These are phyloP conservation scores for Gossypium lobatum DNA, from an alignment of 441 rosid genomes.

Conservation along the genomic window DNA sequence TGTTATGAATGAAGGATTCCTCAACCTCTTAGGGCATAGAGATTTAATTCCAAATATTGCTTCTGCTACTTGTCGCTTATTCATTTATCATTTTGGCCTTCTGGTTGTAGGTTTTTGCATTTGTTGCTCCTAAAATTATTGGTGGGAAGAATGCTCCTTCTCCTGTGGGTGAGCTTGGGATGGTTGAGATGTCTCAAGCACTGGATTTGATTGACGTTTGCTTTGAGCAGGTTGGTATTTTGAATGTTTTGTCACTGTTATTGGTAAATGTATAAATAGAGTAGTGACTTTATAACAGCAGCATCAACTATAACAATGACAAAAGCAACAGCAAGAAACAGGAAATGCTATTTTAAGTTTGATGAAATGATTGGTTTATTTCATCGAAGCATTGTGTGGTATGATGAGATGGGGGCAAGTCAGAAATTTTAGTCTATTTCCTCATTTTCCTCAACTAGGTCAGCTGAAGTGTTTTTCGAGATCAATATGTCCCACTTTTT, in stretches of 20 bases:
- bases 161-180: constrained; percentile 94
- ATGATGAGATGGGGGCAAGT: neutral
- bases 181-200: constrained; percentile 98
- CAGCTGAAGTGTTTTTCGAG: neutral
- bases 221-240: constrained; percentile 65
- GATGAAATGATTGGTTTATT: neutral
- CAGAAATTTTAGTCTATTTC: neutral
- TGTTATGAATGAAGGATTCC: neutral
- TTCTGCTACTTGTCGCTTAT: neutral
- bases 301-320: neutral
- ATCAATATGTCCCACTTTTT: neutral
- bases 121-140: constrained; percentile 89
- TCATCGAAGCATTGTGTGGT: neutral
- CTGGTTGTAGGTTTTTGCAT: constrained; percentile 70
- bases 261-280: neutral
- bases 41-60: neutral
- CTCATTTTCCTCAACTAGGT: neutral
- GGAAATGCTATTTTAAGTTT: neutral
- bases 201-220: constrained; percentile 53
- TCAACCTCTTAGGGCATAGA: neutral
- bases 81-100: neutral
- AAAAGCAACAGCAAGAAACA: neutral
- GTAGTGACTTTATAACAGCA: neutral
- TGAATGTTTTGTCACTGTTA: neutral
- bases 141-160: constrained; percentile 85